Percentiles rank a stretch among this genome's conserved stretches.
These are phyloP conservation scores for Endotrypanum monterogeii DNA, from an alignment of 208 protist species.

Conservation along the genomic window DNA sequence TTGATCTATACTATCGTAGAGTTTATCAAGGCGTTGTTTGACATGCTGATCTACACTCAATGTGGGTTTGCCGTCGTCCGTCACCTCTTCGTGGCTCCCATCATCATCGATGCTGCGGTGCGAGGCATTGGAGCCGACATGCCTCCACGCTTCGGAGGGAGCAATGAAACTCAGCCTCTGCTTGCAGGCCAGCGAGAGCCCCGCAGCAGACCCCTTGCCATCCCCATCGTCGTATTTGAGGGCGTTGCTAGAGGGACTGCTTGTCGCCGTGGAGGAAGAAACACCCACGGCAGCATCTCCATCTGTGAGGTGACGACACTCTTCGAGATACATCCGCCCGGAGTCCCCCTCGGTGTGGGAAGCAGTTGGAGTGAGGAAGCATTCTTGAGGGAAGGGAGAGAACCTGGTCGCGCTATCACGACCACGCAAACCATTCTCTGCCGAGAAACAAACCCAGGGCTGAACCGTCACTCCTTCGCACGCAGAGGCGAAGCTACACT, in stretches of 20 bases:
- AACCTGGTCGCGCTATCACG: not conserved
- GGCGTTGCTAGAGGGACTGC: not conserved
- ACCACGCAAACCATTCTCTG: not conserved
- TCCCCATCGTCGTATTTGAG: constrained; percentile 7
- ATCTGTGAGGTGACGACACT: constrained; percentile 10
- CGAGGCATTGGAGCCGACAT: not conserved
- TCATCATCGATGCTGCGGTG: not conserved
- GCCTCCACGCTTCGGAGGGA: not conserved
- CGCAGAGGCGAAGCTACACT: not conserved
- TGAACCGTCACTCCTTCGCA: constrained; percentile 23
- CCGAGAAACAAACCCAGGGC: constrained; percentile 17
- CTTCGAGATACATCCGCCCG: constrained; percentile 18
- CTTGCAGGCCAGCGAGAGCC: constrained; percentile 22
- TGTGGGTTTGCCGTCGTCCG: not conserved
- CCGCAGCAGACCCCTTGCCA: constrained; percentile 22
- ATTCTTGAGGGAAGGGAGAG: not conserved
- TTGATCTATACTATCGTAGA: constrained; percentile 13
- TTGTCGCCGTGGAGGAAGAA: constrained; percentile 1
- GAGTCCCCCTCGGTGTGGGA: constrained; percentile 16
- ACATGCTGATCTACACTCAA: constrained; percentile 13
- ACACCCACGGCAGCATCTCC: not conserved
- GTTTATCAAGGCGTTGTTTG: constrained; percentile 19
- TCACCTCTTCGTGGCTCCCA: not conserved
- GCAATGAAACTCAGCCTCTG: constrained; percentile 8
- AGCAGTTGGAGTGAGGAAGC: not conserved